Percentiles rank a stretch among this genome's conserved stretches.
Evolutionary conservation across 2,329 filamentous ascomycete species (phyloP).

Genomic region (Colletotrichum camelliae): DNA sequence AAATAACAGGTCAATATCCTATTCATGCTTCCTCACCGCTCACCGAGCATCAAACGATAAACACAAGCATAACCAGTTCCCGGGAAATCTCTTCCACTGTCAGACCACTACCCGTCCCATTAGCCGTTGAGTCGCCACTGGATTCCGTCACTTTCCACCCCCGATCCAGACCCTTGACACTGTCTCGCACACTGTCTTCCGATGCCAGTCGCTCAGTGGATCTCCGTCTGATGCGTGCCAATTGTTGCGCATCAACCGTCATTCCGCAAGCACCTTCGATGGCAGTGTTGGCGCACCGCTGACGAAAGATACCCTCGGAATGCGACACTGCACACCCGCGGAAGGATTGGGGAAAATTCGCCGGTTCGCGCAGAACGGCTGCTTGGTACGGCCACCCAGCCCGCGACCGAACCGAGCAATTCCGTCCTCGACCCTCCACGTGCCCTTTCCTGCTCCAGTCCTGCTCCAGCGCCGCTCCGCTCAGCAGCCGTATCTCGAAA

Average conservation of each 20-base stretch:
- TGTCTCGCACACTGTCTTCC: constrained; percentile 1
- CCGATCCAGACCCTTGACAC: neutral
- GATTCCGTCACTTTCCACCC: neutral
- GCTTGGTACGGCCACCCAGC: neutral
- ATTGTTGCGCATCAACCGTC: neutral
- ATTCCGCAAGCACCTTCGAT: neutral
- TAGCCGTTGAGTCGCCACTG: constrained; percentile 3
- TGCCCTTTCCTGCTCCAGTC: neutral
- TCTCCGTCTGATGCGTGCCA: neutral
- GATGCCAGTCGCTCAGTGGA: neutral
- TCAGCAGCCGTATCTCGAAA: neutral
- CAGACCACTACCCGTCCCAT: neutral
- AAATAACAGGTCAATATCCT: neutral
- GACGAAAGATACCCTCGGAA: constrained; percentile 4
- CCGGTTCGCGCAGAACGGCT: neutral
- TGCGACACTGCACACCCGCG: neutral
- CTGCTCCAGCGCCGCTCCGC: neutral
- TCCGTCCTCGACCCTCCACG: neutral
- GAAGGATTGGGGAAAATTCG: neutral
- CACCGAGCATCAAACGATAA: neutral
- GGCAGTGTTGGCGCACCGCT: neutral
- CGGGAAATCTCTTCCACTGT: neutral
- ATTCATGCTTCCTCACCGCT: neutral
- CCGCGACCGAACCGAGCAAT: constrained; percentile 14
- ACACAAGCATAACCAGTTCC: neutral